Percentiles rank a stretch among this genome's conserved stretches.
These are phyloP conservation scores for Trichoderma gamsii DNA, from an alignment of 495 filamentous ascomycete species.

Conservation along the genomic window DNA sequence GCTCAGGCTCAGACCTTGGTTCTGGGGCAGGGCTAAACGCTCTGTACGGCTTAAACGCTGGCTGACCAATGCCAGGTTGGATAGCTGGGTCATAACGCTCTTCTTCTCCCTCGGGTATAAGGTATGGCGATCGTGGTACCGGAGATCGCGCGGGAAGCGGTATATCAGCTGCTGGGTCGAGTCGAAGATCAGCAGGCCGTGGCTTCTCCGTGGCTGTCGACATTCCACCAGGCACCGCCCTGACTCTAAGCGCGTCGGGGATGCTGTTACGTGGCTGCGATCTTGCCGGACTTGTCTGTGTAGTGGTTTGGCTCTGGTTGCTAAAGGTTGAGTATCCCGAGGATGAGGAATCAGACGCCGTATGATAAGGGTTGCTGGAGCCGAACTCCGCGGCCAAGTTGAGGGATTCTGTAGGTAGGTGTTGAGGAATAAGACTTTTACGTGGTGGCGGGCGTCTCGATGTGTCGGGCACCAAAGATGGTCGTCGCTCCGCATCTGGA, in stretches of 20 bases:
- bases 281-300: conserved; percentile 58
- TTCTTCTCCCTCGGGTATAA: conserved; percentile 16
- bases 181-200: conserved; percentile 22
- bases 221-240: conserved; percentile 48
- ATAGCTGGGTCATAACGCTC: conserved; percentile 24
- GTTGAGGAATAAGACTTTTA: conserved; percentile 32
- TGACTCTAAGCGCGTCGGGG: conserved; percentile 35
- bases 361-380: conserved; percentile 53
- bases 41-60: neutral
- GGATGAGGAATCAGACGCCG: conserved; percentile 57
- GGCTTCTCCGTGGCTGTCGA: conserved; percentile 40
- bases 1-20: neutral
- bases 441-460: conserved; percentile 45
- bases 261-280: conserved; percentile 35
- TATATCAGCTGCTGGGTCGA: conserved; percentile 27
- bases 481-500: conserved; percentile 31
- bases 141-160: conserved; percentile 6
- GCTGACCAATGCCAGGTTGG: conserved; percentile 21
- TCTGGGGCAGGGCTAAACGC: neutral
- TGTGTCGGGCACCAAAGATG: conserved; percentile 44
- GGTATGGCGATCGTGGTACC: conserved; percentile 1
- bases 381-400: conserved; percentile 49
- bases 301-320: conserved; percentile 60
- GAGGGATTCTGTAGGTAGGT: conserved; percentile 27
- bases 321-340: conserved; percentile 66